phyloP scores from a whole-genome alignment of 2,329 filamentous ascomycete genomes.

The Colletotrichum karsti region DNA sequence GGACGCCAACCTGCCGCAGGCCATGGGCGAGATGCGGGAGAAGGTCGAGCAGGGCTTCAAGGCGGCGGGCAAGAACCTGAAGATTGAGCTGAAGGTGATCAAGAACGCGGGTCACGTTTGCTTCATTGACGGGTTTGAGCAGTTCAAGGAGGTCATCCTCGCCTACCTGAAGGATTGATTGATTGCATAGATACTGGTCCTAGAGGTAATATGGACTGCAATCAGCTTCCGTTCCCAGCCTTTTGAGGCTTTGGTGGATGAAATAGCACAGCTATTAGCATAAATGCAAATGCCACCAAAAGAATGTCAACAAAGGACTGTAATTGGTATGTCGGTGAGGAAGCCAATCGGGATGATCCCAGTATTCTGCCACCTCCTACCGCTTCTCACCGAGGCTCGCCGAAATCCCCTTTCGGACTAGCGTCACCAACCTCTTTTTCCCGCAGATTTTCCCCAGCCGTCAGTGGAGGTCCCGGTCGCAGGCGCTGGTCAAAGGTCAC shows the following conservation, averaged over 20 bases:
- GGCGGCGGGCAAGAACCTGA: conserved; percentile 32
- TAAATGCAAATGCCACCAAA: background rate
- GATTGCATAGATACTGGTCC: background rate
- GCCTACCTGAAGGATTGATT: conserved; percentile 32
- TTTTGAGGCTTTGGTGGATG: background rate
- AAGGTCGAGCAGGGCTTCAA: conserved; percentile 43
- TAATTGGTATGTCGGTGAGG: background rate
- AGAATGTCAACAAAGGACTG: background rate
- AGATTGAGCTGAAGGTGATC: conserved; percentile 44
- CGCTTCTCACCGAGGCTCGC: background rate
- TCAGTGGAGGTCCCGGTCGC: background rate
- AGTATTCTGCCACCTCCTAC: background rate
- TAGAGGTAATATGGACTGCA: background rate
- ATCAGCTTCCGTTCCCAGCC: conserved; percentile 18
- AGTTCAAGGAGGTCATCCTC: conserved; percentile 38
- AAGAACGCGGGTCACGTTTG: conserved; percentile 46
- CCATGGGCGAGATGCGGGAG: conserved; percentile 47
- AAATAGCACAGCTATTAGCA: background rate
- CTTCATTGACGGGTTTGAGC: conserved; percentile 46
- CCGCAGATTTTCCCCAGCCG: conserved; percentile 3
- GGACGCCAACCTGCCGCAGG: conserved; percentile 48
- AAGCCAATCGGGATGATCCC: background rate
- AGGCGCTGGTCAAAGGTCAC: background rate
- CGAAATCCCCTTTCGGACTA: background rate
- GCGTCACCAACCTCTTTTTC: conserved; percentile 20